phyloP scores from a whole-genome alignment of 495 filamentous ascomycete species.

The Penicillium diatomitis region DNA sequence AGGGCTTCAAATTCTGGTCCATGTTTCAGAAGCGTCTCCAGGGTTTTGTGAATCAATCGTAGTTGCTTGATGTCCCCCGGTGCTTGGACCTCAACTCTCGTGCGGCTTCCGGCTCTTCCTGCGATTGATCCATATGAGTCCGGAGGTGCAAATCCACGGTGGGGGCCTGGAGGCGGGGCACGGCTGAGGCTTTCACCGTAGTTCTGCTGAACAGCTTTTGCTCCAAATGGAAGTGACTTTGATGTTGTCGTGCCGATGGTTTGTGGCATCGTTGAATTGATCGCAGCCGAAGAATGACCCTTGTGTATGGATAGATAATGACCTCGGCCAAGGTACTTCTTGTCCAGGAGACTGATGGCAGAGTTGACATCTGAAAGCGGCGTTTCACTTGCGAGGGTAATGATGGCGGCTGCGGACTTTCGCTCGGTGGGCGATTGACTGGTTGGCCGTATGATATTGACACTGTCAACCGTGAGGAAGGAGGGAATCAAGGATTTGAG shows the following conservation, averaged over 20 bases:
- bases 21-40: slow-evolving; percentile 67
- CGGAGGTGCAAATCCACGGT: slow-evolving; percentile 76
- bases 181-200: slow-evolving; percentile 37
- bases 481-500: slow-evolving; percentile 66
- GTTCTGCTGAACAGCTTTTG: slow-evolving; percentile 52
- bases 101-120: slow-evolving; percentile 33
- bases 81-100: slow-evolving; percentile 65
- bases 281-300: slow-evolving; percentile 75
- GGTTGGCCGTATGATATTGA: slow-evolving; percentile 60
- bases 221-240: slow-evolving; percentile 70
- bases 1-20: slow-evolving; percentile 89
- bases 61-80: slow-evolving; percentile 74
- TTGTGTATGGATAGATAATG: slow-evolving; percentile 74
- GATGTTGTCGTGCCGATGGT: slow-evolving; percentile 41
- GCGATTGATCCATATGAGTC: slow-evolving; percentile 47
- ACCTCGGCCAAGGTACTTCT: slow-evolving; percentile 79
- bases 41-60: slow-evolving; percentile 76
- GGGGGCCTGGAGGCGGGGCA: slow-evolving; percentile 50
- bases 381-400: slow-evolving; percentile 77
- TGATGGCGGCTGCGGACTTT: slow-evolving; percentile 72
- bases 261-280: slow-evolving; percentile 45
- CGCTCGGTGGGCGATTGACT: slow-evolving; percentile 55
- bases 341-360: slow-evolving; percentile 67
- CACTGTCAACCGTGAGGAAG: slow-evolving; percentile 62
- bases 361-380: slow-evolving; percentile 78